Evolutionary conservation across 2,329 filamentous ascomycete species (phyloP).

Genomic region (Graphiopsis chlorocephala): DNA sequence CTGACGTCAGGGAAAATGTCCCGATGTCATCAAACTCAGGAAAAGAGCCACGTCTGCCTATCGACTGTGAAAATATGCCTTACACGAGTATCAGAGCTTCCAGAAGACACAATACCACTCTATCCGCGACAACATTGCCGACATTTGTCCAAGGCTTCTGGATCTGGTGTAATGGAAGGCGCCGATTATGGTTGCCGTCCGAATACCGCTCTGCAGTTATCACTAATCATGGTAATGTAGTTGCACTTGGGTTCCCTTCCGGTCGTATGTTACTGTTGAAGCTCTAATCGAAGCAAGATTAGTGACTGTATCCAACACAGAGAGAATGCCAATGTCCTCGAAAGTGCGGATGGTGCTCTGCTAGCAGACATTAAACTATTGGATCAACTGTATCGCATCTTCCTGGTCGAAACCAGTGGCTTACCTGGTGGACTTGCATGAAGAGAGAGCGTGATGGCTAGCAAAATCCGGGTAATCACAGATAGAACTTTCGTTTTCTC

Average conservation of each 20-base stretch:
- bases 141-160: neutral
- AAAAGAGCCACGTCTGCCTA: neutral
- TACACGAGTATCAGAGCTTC: neutral
- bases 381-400: slow-evolving; percentile 1
- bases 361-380: neutral
- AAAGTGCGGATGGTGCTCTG: neutral
- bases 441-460: slow-evolving; percentile 1
- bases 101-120: neutral
- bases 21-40: neutral
- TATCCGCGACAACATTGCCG: neutral
- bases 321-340: neutral
- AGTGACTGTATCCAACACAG: neutral
- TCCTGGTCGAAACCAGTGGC: neutral
- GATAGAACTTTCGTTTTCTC: neutral
- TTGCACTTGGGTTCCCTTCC: neutral
- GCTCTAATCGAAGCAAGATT: neutral
- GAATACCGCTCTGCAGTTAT: neutral
- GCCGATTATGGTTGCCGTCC: neutral
- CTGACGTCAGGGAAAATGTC: neutral
- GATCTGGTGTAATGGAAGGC: neutral
- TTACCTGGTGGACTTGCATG: neutral
- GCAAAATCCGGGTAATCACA: neutral
- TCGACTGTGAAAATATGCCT: neutral
- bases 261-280: neutral
- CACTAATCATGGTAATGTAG: neutral